Evolutionary conservation across 2,329 filamentous ascomycete species (phyloP), one percentile per base, ranked within the genome.

Genomic region (Pseudogymnoascus sp.): DNA sequence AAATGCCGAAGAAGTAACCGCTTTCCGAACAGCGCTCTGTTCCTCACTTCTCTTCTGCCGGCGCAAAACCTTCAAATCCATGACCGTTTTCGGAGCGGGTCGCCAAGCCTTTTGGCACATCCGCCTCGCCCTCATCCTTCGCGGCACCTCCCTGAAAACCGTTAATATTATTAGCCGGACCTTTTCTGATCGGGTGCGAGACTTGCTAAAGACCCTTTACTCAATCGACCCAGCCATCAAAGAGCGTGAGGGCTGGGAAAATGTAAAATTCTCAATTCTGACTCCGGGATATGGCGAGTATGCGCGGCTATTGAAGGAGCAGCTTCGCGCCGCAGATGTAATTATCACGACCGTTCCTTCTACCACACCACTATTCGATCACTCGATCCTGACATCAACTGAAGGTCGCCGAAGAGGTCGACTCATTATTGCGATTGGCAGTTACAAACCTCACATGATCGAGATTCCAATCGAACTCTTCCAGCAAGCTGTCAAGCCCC

Each of bases 91-190:
- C 73, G 93, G 93, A 23, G 87, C 89, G 35, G 93, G 93, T 53
- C 86, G 88, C 69, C 92, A 97, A 77, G 93, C 93, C 11, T 96
- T 93, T 77, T 97, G 92, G 92, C 93, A 97, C 73, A 85, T 96
- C 47, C 87, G 92, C 0, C 82, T 97, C 4, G 88, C 92, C 0
- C 81, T 97, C 10, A 81, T 93, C 66, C 80, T 94, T 60, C 87
- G 82, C 28, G 84, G 84, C 1, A 62, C 77, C 53, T 90, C 91
- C 18, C 87, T 96, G 69, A 86, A 87, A 69, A 84, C 88, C 64
- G 83, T 97, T 59, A 88, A 93, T 75, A 87, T 97, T 70, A 87
- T 96, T 72, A 95, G 92, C 71, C 86, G 90, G 35, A 79, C 81
- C 62, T 90, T 90, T 71, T 82, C 79, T 62, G 81, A 85, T 7